These are phyloP conservation scores for Bromus sterilis DNA, from an alignment of 176 grass and related monocot species.

Conservation along the genomic window DNA sequence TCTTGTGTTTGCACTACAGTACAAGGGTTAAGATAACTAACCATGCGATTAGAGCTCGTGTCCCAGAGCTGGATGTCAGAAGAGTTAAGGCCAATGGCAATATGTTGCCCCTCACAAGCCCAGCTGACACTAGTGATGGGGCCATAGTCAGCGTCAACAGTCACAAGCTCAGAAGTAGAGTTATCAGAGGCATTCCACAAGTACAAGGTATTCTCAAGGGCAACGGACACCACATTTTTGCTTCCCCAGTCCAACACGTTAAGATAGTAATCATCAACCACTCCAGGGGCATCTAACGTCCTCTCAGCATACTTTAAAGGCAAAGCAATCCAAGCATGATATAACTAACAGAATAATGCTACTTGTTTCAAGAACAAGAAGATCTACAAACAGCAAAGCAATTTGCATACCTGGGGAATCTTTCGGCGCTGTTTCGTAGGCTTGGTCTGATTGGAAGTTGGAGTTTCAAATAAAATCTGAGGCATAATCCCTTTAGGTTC, in stretches of 20 bases:
- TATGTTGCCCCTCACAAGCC: conserved; percentile 39
- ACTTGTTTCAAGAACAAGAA: not conserved
- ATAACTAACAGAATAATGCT: not conserved
- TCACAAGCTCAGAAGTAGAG: conserved; percentile 44
- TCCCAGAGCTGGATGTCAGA: conserved; percentile 61
- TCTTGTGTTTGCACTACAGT: not conserved
- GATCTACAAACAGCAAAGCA: not conserved
- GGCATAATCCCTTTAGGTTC: not conserved
- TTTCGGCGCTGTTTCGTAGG: conserved; percentile 20
- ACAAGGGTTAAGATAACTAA: conserved; percentile 6
- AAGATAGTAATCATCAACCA: conserved; percentile 57
- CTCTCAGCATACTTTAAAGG: conserved; percentile 38
- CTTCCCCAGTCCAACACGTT: conserved; percentile 59
- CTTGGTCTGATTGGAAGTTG: conserved; percentile 8
- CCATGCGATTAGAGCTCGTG: conserved; percentile 30
- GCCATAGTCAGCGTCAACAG: conserved; percentile 36
- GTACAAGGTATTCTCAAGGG: conserved; percentile 50
- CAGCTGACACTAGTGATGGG: conserved; percentile 59
- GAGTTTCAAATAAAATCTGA: not conserved
- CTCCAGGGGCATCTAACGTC: conserved; percentile 43
- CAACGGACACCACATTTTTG: conserved; percentile 45
- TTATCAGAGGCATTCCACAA: conserved; percentile 40
- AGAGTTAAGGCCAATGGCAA: conserved; percentile 51
- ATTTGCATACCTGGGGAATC: conserved; percentile 46
- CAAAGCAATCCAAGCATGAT: conserved; percentile 11